Percentiles rank a stretch among this genome's conserved stretches.
These are phyloP conservation scores for Botrytis pseudocinerea DNA, from an alignment of 2,329 filamentous ascomycete species.

Conservation along the genomic window DNA sequence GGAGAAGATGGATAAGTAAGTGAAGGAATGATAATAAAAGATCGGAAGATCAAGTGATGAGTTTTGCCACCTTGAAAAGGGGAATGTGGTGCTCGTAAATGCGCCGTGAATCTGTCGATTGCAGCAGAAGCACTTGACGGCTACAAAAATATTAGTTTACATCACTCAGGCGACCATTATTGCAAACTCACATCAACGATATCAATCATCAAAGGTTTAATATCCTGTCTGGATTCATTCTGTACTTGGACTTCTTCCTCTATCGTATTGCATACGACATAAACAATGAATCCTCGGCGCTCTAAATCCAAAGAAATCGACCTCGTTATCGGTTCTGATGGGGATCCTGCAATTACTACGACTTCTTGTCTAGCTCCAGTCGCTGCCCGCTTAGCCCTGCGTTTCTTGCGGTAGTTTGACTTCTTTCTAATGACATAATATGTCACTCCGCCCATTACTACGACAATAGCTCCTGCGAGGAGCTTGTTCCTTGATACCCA, in stretches of 20 bases:
- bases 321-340: slow-evolving; percentile 78
- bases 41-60: slow-evolving; percentile 74
- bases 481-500: slow-evolving; percentile 76
- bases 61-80: slow-evolving; percentile 74
- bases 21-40: slow-evolving; percentile 81
- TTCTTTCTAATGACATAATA: slow-evolving; percentile 56
- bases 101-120: slow-evolving; percentile 69
- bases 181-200: slow-evolving; percentile 67
- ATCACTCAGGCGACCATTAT: not conserved
- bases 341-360: slow-evolving; percentile 82
- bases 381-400: slow-evolving; percentile 74
- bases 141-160: slow-evolving; percentile 45
- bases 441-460: slow-evolving; percentile 66
- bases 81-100: slow-evolving; percentile 72
- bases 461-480: slow-evolving; percentile 67
- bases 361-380: slow-evolving; percentile 90
- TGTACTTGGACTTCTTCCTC: slow-evolving; percentile 83
- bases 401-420: slow-evolving; percentile 58
- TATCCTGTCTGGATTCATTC: slow-evolving; percentile 74
- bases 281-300: slow-evolving; percentile 88
- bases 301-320: slow-evolving; percentile 85
- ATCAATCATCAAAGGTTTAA: slow-evolving; percentile 79
- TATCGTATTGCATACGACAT: slow-evolving; percentile 79
- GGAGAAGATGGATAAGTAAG: slow-evolving; percentile 78
- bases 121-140: slow-evolving; percentile 66